Evolutionary conservation across 2,329 filamentous ascomycete species (phyloP).

Genomic region (Byssothecium circinans): DNA sequence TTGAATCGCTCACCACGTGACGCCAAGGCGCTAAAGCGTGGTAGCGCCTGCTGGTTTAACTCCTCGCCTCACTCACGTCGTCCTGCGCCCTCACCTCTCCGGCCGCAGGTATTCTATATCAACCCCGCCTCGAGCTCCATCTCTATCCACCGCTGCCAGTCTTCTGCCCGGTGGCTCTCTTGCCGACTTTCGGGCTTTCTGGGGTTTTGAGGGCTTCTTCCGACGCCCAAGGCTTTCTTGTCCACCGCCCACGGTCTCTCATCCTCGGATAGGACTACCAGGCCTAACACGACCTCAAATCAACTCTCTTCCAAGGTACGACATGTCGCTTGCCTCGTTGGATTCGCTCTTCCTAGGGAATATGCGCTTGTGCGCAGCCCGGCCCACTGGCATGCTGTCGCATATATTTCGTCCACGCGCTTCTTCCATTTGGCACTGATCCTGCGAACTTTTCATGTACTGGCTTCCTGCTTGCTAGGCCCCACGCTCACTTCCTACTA

Average conservation of each 20-base stretch:
- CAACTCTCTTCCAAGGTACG: slow-evolving; percentile 14
- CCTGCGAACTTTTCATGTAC: slow-evolving; percentile 22
- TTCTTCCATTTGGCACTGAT: slow-evolving; percentile 23
- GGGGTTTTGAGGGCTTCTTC: not conserved
- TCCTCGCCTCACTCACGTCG: not conserved
- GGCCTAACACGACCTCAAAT: slow-evolving; percentile 2
- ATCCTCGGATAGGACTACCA: slow-evolving; percentile 9
- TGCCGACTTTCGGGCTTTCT: not conserved
- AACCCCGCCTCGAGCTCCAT: not conserved
- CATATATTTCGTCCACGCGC: slow-evolving; percentile 16
- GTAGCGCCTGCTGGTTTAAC: not conserved
- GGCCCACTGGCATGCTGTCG: slow-evolving; percentile 27
- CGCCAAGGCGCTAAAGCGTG: not conserved
- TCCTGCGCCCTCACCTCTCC: not conserved
- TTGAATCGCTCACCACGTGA: not conserved
- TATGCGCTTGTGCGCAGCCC: slow-evolving; percentile 25
- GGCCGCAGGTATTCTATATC: not conserved
- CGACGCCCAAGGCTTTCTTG: not conserved
- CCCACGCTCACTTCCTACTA: slow-evolving; percentile 36
- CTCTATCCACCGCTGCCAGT: not conserved
- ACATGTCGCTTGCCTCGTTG: slow-evolving; percentile 12
- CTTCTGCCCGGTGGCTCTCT: not conserved
- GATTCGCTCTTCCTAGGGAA: slow-evolving; percentile 20
- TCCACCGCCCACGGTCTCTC: slow-evolving; percentile 2
- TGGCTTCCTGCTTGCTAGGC: slow-evolving; percentile 28